Evolutionary conservation across 208 protist species (phyloP).

Genomic region (Trypanosoma boissoni): DNA sequence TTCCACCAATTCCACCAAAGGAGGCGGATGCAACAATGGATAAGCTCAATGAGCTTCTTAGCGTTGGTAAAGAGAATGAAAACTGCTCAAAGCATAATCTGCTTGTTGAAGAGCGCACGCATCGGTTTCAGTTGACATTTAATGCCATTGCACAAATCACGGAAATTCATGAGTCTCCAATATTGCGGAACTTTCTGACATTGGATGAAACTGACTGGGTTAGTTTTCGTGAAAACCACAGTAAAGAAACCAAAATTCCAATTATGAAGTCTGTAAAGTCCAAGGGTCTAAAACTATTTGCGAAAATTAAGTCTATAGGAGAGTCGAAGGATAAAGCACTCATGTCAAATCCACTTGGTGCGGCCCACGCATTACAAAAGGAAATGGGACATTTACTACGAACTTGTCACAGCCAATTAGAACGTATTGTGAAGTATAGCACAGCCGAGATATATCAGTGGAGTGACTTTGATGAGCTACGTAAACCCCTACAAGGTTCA

Average conservation of each 20-base stretch:
- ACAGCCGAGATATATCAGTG: conserved; percentile 3
- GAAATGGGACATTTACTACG: conserved; percentile 14
- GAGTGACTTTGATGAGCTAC: conserved; percentile 17
- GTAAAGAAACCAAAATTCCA: conserved; percentile 11
- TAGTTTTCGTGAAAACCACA: conserved; percentile 12
- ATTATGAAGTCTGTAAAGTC: conserved; percentile 12
- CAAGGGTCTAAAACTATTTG: conserved; percentile 16
- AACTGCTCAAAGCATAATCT: conserved; percentile 5
- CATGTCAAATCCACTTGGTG: conserved; percentile 11
- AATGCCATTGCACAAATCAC: conserved; percentile 24
- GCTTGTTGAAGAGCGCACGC: conserved; percentile 26
- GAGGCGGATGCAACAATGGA: conserved; percentile 32
- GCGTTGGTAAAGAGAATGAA: conserved; percentile 6
- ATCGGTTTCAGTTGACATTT: conserved; percentile 25
- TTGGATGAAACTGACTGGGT: conserved; percentile 28
- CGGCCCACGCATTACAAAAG: conserved; percentile 9
- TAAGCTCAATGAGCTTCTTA: conserved; percentile 26
- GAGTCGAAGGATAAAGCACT: not conserved
- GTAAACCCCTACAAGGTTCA: not conserved
- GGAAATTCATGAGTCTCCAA: conserved; percentile 26
- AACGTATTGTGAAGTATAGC: conserved; percentile 8
- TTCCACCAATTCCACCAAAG: conserved; percentile 34
- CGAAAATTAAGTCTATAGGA: conserved; percentile 10
- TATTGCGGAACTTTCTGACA: conserved; percentile 26
- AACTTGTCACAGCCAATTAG: conserved; percentile 7